A percentile compares a stretch with the other conserved stretches of the same genome.
Conservation (phyloP, 148 eudicot genomes). For the Amaranthus palmeri region DNA sequence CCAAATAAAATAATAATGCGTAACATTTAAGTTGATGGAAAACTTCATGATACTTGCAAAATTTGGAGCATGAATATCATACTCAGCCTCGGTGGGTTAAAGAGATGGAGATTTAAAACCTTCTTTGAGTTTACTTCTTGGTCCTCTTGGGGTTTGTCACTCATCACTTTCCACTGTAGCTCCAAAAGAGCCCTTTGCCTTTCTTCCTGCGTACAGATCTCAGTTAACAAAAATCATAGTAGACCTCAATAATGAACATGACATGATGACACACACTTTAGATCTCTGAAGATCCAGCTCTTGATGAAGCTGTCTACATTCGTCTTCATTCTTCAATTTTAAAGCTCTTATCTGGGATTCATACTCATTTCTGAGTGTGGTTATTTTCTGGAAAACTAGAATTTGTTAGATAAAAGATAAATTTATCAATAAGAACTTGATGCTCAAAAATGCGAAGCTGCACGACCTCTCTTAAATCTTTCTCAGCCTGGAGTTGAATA, state of each 20-base stretch:
- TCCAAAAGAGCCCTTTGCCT: slow-evolving; percentile 83
- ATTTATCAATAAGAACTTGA: neutral
- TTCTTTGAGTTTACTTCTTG: slow-evolving; percentile 88
- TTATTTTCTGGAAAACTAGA: slow-evolving; percentile 50
- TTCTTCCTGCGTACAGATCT: slow-evolving; percentile 60
- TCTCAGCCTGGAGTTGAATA: slow-evolving; percentile 63
- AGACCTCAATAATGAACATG: slow-evolving; percentile 5
- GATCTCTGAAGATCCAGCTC: slow-evolving; percentile 83
- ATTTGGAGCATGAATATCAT: neutral
- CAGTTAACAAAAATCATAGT: slow-evolving; percentile 10
- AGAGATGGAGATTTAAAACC: slow-evolving; percentile 33
- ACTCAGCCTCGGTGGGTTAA: neutral
- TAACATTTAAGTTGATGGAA: neutral
- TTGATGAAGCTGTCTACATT: slow-evolving; percentile 69
- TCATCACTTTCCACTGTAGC: slow-evolving; percentile 95
- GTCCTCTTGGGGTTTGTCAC: slow-evolving; percentile 76
- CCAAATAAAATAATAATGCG: neutral
- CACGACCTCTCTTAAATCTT: slow-evolving; percentile 74
- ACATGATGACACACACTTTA: slow-evolving; percentile 38
- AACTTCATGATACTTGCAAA: neutral
- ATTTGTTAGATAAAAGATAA: slow-evolving; percentile 12
- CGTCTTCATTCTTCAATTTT: slow-evolving; percentile 71
- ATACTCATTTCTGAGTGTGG: slow-evolving; percentile 61
- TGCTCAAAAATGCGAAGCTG: slow-evolving; percentile 2
- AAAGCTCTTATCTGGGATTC: slow-evolving; percentile 72